Conservation (phyloP, 441 rosid genomes). For the Brassica balearica region DNA sequence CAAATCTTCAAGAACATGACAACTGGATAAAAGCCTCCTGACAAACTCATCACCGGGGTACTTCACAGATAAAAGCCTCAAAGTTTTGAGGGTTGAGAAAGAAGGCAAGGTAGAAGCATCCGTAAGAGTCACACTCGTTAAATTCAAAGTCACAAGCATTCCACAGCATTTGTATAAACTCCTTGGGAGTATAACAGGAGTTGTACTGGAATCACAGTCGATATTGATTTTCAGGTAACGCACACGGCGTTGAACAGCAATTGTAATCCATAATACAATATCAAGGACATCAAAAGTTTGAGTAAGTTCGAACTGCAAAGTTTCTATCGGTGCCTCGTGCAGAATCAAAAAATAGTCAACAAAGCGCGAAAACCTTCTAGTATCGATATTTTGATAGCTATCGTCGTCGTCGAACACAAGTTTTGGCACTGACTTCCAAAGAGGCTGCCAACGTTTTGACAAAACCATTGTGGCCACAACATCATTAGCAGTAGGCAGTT, state of each 20-base stretch:
- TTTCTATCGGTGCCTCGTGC: constrained; percentile 7
- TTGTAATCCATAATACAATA: neutral
- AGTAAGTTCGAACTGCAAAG: neutral
- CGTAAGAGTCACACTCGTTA: neutral
- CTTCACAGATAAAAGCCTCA: neutral
- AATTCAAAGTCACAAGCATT: neutral
- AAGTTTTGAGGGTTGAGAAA: constrained; percentile 13
- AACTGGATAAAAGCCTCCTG: constrained; percentile 7
- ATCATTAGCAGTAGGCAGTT: neutral
- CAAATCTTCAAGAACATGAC: constrained; percentile 34
- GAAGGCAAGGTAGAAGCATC: neutral
- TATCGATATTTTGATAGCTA: neutral
- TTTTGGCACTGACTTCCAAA: constrained; percentile 15
- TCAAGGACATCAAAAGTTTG: neutral
- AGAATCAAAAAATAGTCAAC: constrained; percentile 7
- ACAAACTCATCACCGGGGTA: constrained; percentile 25
- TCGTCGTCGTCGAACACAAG: constrained; percentile 6
- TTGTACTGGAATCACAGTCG: neutral
- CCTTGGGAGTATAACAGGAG: neutral
- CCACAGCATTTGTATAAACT: constrained; percentile 2
- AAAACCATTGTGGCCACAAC: constrained; percentile 21
- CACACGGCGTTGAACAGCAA: neutral
- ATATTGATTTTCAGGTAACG: neutral
- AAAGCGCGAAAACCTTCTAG: neutral
- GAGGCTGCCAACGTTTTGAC: constrained; percentile 2